Percentiles rank a stretch among this genome's conserved stretches.
phyloP scores from a whole-genome alignment of 2,329 filamentous ascomycete genomes.

The Geosmithia putterillii region DNA sequence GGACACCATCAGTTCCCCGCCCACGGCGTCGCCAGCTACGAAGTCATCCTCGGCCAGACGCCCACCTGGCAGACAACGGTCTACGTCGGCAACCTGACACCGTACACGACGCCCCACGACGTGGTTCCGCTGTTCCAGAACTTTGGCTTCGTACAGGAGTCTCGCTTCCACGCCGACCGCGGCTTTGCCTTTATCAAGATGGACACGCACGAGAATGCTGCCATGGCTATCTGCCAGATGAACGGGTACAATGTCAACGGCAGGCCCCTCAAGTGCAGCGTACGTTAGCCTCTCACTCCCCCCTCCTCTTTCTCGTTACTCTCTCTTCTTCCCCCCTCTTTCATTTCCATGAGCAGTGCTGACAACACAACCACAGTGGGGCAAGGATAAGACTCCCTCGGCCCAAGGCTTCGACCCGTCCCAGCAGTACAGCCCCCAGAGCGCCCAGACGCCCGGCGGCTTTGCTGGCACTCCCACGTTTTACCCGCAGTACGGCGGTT shows the following conservation, averaged over 20 bases:
- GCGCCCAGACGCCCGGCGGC: conserved; percentile 54
- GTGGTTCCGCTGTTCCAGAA: conserved; percentile 98
- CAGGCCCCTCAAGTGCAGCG: conserved; percentile 93
- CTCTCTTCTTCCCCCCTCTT: too few species aligned
- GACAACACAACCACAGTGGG: conserved; percentile 56
- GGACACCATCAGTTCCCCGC: conserved; percentile 97
- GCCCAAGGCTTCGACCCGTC: conserved; percentile 64
- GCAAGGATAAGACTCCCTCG: conserved; percentile 92
- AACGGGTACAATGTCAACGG: conserved; percentile 98
- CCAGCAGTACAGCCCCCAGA: conserved; percentile 59
- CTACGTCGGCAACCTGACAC: conserved; percentile 95
- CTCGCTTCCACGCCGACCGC: conserved; percentile 92
- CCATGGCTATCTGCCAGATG: conserved; percentile 95
- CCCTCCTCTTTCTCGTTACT: conserved; percentile 3
- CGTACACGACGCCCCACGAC: conserved; percentile 93
- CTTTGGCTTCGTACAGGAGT: conserved; percentile 95
- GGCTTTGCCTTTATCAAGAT: conserved; percentile 99
- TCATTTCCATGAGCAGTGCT: conserved; percentile 9
- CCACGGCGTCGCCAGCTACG: conserved; percentile 91
- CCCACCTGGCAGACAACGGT: conserved; percentile 97
- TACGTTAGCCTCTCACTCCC: conserved; percentile 43
- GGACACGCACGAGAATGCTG: conserved; percentile 95
- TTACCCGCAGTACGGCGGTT: conserved; percentile 90
- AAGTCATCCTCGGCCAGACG: conserved; percentile 91
- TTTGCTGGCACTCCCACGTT: conserved; percentile 75